Evolutionary conservation across 192 early-diverging fungal genomes (phyloP), one percentile per base, ranked within the genome.

Genomic region (Linnemannia exigua): DNA sequence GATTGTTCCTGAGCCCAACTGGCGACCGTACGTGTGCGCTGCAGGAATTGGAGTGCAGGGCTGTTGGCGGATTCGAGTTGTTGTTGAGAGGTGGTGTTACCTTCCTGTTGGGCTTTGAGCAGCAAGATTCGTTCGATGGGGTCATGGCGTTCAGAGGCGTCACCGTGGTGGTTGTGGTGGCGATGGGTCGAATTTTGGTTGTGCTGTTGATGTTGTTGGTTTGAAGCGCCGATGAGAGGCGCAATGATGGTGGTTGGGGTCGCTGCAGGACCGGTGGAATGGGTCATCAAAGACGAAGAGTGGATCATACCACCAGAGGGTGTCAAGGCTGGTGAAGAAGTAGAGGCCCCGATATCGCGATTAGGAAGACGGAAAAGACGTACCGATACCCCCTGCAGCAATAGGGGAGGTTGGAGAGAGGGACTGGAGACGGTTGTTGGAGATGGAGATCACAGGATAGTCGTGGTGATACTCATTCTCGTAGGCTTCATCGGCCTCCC

Each of bases 1-100:
- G 77, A 77, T 70, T 85, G 83, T 16, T 85, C 82, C 15, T 76
- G 66, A 3, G 83, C 83, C 77, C 83, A 85, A 20, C 31, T 75
- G 7, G 77, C 77, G 6, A 85, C 77, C 5, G 41, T 71, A 15
- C 41, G 46, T 1, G 77, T 66, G 11, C 83, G 83, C 35, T 79
- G 77, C 1, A 75, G 36, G 5, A 38, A 72, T 20, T 84, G 63
- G 47, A 75, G 71, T 20, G 41, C 46, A 22, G 67, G 51, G 36
- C 72, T 67, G 0, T 38, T 19, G 41, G 31, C 46, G 36, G 79
- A 25, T 68, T 68, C 68, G 47, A 35, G 67, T 2, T 33, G 73
- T 61, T 61, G 51, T 17, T 47, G 41, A 31, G 36, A 9, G 19
- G 47, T 48, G 6, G 46, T 71, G 37, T 22, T 70, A 31, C 14